phyloP scores from a whole-genome alignment of 2,329 filamentous ascomycete genomes.

The Xylariaceae sp. region DNA sequence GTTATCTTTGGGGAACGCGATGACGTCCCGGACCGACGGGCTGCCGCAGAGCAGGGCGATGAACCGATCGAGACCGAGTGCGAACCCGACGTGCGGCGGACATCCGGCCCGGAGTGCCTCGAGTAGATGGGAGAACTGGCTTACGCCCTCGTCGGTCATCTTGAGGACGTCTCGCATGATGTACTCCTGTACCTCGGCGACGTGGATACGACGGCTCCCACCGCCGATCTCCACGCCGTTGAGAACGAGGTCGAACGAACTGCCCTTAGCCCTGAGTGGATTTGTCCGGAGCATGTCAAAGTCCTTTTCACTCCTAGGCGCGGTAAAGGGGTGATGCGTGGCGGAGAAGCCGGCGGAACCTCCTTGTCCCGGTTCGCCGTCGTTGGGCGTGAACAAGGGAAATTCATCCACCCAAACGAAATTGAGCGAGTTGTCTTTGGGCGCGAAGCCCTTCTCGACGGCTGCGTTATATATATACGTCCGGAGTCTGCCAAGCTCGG shows the following conservation, averaged over 20 bases:
- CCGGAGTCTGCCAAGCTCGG: conserved; percentile 67
- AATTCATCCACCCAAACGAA: conserved; percentile 89
- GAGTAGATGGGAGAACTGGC: conserved; percentile 80
- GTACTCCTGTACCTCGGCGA: conserved; percentile 75
- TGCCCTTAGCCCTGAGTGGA: conserved; percentile 69
- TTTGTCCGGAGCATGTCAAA: conserved; percentile 68
- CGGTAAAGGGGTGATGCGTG: conserved; percentile 95
- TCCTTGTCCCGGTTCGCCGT: conserved; percentile 69
- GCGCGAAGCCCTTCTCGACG: conserved; percentile 57
- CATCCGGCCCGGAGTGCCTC: conserved; percentile 79
- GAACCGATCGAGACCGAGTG: conserved; percentile 85
- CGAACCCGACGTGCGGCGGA: conserved; percentile 91
- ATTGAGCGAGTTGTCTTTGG: conserved; percentile 47
- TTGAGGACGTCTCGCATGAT: conserved; percentile 79
- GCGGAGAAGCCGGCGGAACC: conserved; percentile 75
- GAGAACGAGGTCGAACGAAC: conserved; percentile 93
- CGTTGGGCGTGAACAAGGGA: conserved; percentile 78
- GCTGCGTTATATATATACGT: conserved; percentile 65
- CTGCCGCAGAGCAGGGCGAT: conserved; percentile 74
- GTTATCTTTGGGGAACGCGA: conserved; percentile 93
- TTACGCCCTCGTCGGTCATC: conserved; percentile 67
- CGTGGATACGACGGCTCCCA: conserved; percentile 88
- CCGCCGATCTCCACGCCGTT: conserved; percentile 94
- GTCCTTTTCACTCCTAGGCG: conserved; percentile 68
- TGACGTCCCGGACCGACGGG: conserved; percentile 82